Conservation (phyloP, 2,329 filamentous ascomycete species). For the Penicillium sp. region DNA sequence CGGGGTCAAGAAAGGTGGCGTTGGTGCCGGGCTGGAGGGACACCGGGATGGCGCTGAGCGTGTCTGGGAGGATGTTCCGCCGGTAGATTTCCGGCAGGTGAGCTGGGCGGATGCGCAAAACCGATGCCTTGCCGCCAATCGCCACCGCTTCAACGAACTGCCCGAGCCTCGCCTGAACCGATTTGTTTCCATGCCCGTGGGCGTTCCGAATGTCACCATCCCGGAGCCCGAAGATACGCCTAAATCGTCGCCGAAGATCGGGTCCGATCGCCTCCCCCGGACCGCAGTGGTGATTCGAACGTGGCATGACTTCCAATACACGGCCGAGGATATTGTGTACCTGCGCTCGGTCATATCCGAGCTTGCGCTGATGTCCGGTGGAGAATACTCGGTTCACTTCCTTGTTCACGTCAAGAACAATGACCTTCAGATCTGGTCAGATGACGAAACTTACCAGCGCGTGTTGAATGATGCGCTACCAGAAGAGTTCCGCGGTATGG, state of each 20-base stretch:
- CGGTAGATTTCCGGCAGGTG: conserved; percentile 73
- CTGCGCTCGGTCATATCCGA: conserved; percentile 79
- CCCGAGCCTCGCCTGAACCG: conserved; percentile 38
- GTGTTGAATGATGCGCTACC: conserved; percentile 70
- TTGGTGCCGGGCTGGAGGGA: conserved; percentile 79
- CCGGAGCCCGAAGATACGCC: conserved; percentile 14
- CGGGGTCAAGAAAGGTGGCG: conserved; percentile 70
- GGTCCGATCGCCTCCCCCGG: conserved; percentile 46
- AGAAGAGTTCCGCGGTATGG: conserved; percentile 81
- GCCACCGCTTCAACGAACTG: conserved; percentile 59
- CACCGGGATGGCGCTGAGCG: conserved; percentile 75
- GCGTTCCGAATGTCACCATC: conserved; percentile 22
- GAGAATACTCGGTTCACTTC: conserved; percentile 80
- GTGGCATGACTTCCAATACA: conserved; percentile 76
- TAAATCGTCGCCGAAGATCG: conserved; percentile 23
- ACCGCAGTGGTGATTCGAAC: conserved; percentile 77
- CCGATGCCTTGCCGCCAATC: conserved; percentile 69
- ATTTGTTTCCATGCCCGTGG: conserved; percentile 37
- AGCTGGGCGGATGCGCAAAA: conserved; percentile 77
- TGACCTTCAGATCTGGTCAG: conserved; percentile 75
- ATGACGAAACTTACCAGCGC: conserved; percentile 67
- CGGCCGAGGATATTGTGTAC: conserved; percentile 72
- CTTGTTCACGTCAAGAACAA: conserved; percentile 80
- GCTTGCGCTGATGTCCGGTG: conserved; percentile 71
- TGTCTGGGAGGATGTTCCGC: conserved; percentile 68